Conservation (phyloP, 257 asterid genomes). For the Gentiana straminea region DNA sequence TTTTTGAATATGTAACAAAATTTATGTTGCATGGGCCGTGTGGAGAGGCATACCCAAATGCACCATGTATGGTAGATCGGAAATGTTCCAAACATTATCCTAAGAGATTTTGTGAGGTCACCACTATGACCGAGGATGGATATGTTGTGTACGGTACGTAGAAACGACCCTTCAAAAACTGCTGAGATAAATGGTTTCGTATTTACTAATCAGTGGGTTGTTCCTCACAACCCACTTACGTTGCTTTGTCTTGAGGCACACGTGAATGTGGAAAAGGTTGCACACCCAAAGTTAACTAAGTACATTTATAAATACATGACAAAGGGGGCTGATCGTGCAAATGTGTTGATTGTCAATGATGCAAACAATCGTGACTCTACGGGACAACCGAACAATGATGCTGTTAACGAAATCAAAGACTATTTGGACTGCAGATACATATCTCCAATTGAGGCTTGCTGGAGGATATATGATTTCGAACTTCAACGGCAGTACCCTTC, state of each 20-base stretch:
- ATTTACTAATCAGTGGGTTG: constrained; percentile 3
- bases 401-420: neutral
- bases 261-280: neutral
- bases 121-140: constrained; percentile 1
- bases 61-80: constrained; percentile 7
- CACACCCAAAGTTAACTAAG: neutral
- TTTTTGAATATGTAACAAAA: neutral
- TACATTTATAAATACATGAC: constrained; percentile 8
- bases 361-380: too few relatives aligned
- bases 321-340: constrained; percentile 2
- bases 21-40: constrained; percentile 7
- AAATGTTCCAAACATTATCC: too few relatives aligned
- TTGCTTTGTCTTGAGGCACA: too few relatives aligned
- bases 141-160: constrained; percentile 2
- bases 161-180: neutral
- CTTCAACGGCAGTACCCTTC: constrained; percentile 3
- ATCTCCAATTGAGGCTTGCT: constrained; percentile 4
- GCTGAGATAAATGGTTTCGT: neutral
- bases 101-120: neutral
- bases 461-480: constrained; percentile 7
- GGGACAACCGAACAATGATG: neutral
- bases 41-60: constrained; percentile 4
- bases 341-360: constrained; percentile 2
- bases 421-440: neutral
- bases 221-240: constrained; percentile 3